These are phyloP conservation scores for Ceratobasidium theobromae DNA, from an alignment of 1,284 basidiomycete species.

Conservation along the genomic window DNA sequence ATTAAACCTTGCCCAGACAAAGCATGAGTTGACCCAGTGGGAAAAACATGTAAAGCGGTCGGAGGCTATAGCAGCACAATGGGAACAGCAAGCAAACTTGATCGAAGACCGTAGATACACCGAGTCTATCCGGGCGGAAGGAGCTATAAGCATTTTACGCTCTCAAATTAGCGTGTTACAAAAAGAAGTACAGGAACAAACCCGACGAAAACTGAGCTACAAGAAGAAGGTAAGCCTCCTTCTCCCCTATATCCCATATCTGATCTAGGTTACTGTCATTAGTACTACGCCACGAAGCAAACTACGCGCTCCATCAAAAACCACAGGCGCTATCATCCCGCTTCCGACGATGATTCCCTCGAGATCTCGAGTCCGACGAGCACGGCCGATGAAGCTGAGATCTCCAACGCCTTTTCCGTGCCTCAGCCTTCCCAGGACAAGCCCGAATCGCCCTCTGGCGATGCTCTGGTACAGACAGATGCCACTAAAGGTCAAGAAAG, in stretches of 20 bases:
- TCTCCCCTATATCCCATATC: background rate
- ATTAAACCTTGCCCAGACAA: background rate
- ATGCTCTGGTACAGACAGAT: background rate
- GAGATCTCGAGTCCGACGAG: conserved; percentile 7
- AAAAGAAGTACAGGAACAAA: conserved; percentile 18
- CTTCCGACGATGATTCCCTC: conserved; percentile 8
- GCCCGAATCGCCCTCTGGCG: background rate
- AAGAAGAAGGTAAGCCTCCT: conserved; percentile 12
- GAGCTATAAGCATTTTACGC: conserved; percentile 5
- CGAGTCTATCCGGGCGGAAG: conserved; percentile 18
- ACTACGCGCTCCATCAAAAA: background rate
- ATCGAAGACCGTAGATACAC: conserved; percentile 23
- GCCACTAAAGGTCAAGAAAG: background rate
- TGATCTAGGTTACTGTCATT: background rate
- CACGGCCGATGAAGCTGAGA: conserved; percentile 27
- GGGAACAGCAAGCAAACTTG: conserved; percentile 11
- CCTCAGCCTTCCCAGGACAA: background rate
- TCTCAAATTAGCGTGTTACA: conserved; percentile 16
- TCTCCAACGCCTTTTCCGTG: conserved; percentile 14
- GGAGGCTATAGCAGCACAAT: conserved; percentile 8
- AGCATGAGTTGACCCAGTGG: conserved; percentile 1
- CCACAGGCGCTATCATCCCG: background rate
- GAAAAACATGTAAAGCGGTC: conserved; percentile 5
- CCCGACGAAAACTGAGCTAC: conserved; percentile 13
- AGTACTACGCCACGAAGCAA: conserved; percentile 24